A percentile compares a stretch with the other conserved stretches of the same genome.
Evolutionary conservation across 2,329 filamentous ascomycete genomes (phyloP).

Genomic region (Torrubiellomyces zombiae): DNA sequence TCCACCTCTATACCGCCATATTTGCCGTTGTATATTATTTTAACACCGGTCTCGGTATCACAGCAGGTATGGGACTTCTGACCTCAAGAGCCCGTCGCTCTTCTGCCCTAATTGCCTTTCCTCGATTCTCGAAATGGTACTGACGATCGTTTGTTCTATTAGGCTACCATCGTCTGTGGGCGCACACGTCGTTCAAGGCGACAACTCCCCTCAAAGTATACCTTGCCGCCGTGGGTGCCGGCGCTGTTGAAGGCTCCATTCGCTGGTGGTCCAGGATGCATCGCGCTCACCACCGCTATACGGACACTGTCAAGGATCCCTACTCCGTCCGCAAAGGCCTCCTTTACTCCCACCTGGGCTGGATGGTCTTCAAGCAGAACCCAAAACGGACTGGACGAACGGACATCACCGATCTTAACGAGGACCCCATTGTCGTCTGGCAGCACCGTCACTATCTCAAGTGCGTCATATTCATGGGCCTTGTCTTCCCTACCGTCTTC

Average conservation of each 20-base stretch:
- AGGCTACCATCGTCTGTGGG: constrained; percentile 56
- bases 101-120: too few species aligned
- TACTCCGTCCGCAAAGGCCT: constrained; percentile 84
- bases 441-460: constrained; percentile 80
- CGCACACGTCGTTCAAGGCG: constrained; percentile 71
- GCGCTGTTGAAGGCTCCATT: constrained; percentile 72
- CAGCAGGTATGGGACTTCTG: constrained; percentile 38
- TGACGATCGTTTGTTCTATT: too few species aligned
- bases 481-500: constrained; percentile 59
- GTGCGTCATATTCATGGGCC: constrained; percentile 59
- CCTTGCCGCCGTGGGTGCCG: constrained; percentile 65
- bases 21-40: constrained; percentile 71
- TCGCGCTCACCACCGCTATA: constrained; percentile 79
- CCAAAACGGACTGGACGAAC: constrained; percentile 76
- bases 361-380: constrained; percentile 92
- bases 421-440: constrained; percentile 71
- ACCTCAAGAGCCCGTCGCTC: not conserved
- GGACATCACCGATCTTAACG: constrained; percentile 77
- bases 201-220: constrained; percentile 62
- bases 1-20: constrained; percentile 52
- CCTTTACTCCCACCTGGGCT: constrained; percentile 62
- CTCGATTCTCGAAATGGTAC: not conserved
- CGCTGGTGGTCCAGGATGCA: constrained; percentile 82
- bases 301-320: constrained; percentile 82
- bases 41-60: constrained; percentile 67